Conservation (phyloP, 164 flowering plant genomes). For the Magnolia officinalis region DNA sequence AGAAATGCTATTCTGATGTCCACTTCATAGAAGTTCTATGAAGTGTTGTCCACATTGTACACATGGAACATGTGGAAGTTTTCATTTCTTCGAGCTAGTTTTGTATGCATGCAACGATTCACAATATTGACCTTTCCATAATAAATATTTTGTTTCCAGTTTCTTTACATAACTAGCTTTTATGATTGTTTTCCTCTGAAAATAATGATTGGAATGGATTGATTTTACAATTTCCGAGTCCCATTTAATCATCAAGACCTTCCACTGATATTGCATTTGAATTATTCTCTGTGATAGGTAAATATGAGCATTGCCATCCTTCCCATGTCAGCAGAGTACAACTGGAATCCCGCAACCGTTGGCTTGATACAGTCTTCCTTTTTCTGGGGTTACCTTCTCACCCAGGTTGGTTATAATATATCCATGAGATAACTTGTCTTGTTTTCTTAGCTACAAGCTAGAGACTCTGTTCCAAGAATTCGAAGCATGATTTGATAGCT, state of each 20-base stretch:
- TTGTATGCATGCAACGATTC: neutral
- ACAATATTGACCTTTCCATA: neutral
- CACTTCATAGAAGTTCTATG: no score
- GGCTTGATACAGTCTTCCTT: slow-evolving; percentile 96
- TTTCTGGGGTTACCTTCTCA: slow-evolving; percentile 97
- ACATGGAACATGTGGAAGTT: neutral
- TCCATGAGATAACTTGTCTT: neutral
- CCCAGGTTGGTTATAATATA: slow-evolving; percentile 54
- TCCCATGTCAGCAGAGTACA: slow-evolving; percentile 88
- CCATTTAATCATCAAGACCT: neutral
- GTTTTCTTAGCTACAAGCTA: neutral
- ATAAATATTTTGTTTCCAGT: neutral
- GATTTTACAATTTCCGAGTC: neutral
- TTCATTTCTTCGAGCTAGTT: neutral
- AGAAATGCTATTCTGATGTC: no score
- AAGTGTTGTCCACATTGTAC: no score
- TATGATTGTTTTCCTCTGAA: no score
- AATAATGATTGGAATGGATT: neutral
- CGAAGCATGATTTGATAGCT: neutral
- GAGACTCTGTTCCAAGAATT: no score
- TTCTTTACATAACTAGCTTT: no score
- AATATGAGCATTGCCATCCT: slow-evolving; percentile 99
- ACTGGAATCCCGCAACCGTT: slow-evolving; percentile 86
- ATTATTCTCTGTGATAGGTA: slow-evolving; percentile 49
- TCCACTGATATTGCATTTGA: neutral